A percentile compares a stretch with the other conserved stretches of the same genome.
These are phyloP conservation scores for Sicyos baderoa DNA, from an alignment of 306 rosid genomes.

Conservation along the genomic window DNA sequence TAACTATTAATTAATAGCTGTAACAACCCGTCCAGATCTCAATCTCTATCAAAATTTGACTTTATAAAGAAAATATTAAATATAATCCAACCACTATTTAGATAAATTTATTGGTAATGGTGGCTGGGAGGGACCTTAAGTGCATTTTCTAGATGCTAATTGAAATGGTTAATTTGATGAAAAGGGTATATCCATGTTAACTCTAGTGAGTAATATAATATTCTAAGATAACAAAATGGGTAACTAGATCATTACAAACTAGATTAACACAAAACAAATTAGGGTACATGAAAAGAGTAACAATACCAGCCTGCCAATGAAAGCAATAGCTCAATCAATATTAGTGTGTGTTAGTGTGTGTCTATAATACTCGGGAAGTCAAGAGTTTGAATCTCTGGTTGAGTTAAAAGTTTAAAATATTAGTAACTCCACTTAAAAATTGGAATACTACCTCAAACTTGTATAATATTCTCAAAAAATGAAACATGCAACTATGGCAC, in stretches of 20 bases:
- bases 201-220: no score
- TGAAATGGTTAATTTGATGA: not conserved
- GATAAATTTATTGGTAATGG: not conserved
- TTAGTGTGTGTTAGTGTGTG: no score
- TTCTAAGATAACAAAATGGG: no score
- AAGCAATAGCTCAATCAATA: no score
- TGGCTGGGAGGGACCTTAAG: no score
- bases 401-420: not conserved
- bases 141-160: not conserved
- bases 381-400: no score
- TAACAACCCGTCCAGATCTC: not conserved
- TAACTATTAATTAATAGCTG: conserved; percentile 10
- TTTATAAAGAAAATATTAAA: not conserved
- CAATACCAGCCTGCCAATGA: no score
- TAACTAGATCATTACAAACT: no score
- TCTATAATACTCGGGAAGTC: no score
- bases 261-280: no score
- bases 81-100: not conserved
- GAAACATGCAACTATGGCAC: not conserved
- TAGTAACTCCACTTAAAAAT: not conserved
- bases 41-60: not conserved
- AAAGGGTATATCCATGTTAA: not conserved
- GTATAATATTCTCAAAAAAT: not conserved
- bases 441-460: not conserved
- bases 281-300: no score